Evolutionary conservation across 345 rosid species (phyloP).

Genomic region (Salix arbutifolia): DNA sequence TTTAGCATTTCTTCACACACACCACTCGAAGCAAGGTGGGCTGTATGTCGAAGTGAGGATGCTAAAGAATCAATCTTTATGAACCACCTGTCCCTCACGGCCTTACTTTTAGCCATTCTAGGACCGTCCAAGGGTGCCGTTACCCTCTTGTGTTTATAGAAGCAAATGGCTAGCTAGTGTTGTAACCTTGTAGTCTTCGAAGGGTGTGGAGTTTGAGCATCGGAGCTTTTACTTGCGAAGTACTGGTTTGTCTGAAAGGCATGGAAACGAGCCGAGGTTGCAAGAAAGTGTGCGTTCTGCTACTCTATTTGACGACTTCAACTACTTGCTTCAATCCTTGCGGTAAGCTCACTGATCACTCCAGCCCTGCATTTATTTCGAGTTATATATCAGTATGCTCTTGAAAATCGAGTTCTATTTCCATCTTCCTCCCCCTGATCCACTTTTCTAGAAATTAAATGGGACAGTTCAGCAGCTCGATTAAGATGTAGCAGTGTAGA

Average conservation of each 20-base stretch:
- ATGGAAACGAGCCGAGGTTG: conserved; percentile 30
- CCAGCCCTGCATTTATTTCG: background rate
- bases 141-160: conserved; percentile 2
- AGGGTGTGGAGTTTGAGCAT: conserved; percentile 2
- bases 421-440: background rate
- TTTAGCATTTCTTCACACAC: conserved; percentile 28
- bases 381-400: background rate
- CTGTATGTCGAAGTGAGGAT: conserved; percentile 33
- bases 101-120: conserved; percentile 24
- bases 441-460: background rate
- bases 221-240: background rate
- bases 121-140: background rate
- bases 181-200: conserved; percentile 1
- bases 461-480: background rate
- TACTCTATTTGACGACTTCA: conserved; percentile 36
- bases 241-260: background rate
- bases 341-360: conserved; percentile 35
- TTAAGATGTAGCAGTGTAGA: background rate
- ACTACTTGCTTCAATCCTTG: conserved; percentile 33
- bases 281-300: conserved; percentile 21
- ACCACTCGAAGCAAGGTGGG: conserved; percentile 41
- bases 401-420: background rate
- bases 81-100: conserved; percentile 23
- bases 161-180: background rate
- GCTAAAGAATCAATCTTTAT: conserved; percentile 50